phyloP scores from a whole-genome alignment of 768 basidiomycete genomes.

The Boletus rex-veris region DNA sequence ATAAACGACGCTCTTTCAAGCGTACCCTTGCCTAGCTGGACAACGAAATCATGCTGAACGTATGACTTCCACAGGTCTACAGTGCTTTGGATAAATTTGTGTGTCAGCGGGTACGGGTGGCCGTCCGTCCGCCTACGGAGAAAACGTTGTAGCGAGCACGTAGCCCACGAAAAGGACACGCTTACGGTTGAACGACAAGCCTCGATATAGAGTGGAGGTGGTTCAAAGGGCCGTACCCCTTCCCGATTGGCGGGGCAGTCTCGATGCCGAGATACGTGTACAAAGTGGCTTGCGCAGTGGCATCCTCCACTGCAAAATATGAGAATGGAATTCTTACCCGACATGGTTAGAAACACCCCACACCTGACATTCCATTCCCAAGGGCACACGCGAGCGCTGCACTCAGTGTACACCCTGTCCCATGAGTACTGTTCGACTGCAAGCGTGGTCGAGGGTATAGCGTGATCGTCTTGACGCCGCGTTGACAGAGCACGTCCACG shows the following conservation, averaged over 20 bases:
- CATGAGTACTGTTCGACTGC: conserved; percentile 75
- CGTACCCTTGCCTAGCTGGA: conserved; percentile 67
- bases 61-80: conserved; percentile 63
- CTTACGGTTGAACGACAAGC: conserved; percentile 54
- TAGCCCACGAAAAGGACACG: conserved; percentile 12
- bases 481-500: conserved; percentile 59
- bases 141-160: background rate
- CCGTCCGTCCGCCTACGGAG: conserved; percentile 47
- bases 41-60: conserved; percentile 83
- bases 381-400: conserved; percentile 73
- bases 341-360: conserved; percentile 13
- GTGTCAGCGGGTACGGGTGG: conserved; percentile 68
- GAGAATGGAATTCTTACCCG: background rate
- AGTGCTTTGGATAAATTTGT: conserved; percentile 58
- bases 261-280: conserved; percentile 77
- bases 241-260: conserved; percentile 62
- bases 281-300: conserved; percentile 54
- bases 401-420: conserved; percentile 90
- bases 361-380: conserved; percentile 45
- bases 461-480: conserved; percentile 32
- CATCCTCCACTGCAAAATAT: conserved; percentile 46
- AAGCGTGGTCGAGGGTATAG: conserved; percentile 61
- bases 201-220: conserved; percentile 63
- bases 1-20: conserved; percentile 64
- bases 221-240: conserved; percentile 82